Base-by-base conservation (phyloP, 768 basidiomycete genomes). In the Phaffia tasmanica region DNA sequence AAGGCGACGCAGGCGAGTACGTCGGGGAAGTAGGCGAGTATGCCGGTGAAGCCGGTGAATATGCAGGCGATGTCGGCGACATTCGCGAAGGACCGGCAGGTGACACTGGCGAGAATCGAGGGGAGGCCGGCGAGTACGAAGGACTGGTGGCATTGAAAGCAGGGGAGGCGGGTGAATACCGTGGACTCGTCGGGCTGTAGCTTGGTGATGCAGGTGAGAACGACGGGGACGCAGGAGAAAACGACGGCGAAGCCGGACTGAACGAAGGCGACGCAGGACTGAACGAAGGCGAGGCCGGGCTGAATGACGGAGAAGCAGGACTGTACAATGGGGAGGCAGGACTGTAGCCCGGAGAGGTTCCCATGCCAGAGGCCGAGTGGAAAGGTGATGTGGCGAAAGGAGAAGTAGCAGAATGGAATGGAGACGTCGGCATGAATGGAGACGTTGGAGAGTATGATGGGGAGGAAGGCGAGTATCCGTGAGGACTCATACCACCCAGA, bases 371-470 rank as follows among this genome's bases (percentile, higher is more conserved):
- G 71, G 86, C 92, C 19, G 90, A 87, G 11, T 89, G 89, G 75
- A 89, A 91, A 5, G 92, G 91, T 0, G 92, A 93, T 2, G 88
- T 91, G 0, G 89, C 88, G 0, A 89, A 88, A 70, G 89, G 92
- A 16, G 84, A 83, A 70, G 86, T 90, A 11, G 46, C 59, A 7
- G 90, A 73, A 73, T 29, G 74, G 93, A 2, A 91, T 94, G 69
- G 88, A 88, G 4, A 92, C 91, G 70, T 88, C 90, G 80, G 93
- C 85, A 25, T 85, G 1, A 83, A 87, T 8, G 92, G 93, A 3
- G 91, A 94, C 7, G 74, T 73, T 11, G 74, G 75, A 21, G 75
- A 76, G 61, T 76, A 75, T 8, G 59, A 63, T 25, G 62, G 69
- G 21, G 68, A 70, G 62, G 70, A 62, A 27, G 71, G 70, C 47